phyloP scores from a whole-genome alignment of 2,329 filamentous ascomycete genomes.

The Myriosclerotinia curreyana region DNA sequence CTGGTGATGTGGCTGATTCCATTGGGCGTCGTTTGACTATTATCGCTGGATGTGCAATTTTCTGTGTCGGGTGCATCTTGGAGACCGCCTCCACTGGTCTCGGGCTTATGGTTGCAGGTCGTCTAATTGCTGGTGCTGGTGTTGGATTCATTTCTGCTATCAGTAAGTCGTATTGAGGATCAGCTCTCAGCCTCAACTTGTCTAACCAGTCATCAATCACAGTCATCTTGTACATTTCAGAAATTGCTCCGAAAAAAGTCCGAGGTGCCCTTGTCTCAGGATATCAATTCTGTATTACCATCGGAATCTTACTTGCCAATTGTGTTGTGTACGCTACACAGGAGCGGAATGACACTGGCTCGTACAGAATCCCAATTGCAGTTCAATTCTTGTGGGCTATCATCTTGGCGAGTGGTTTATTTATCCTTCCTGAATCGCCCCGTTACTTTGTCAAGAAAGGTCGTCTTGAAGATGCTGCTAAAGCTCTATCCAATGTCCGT shows the following conservation, averaged over 20 bases:
- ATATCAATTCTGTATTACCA: slow-evolving; percentile 81
- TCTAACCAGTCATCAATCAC: slow-evolving; percentile 47
- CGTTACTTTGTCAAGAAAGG: slow-evolving; percentile 83
- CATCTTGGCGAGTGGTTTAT: slow-evolving; percentile 68
- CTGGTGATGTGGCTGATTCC: slow-evolving; percentile 73
- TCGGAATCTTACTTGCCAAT: slow-evolving; percentile 72
- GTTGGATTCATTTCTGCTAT: slow-evolving; percentile 79
- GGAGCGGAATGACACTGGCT: slow-evolving; percentile 57
- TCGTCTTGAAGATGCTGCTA: slow-evolving; percentile 60
- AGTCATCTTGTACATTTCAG: slow-evolving; percentile 73
- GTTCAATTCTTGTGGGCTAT: slow-evolving; percentile 80
- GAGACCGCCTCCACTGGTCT: slow-evolving; percentile 59
- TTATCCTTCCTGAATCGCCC: slow-evolving; percentile 79
- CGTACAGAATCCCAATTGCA: slow-evolving; percentile 77
- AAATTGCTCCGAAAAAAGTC: slow-evolving; percentile 63
- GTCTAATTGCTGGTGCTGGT: slow-evolving; percentile 72
- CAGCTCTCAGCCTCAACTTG: slow-evolving; percentile 61
- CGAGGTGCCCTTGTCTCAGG: slow-evolving; percentile 74
- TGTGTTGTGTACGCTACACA: slow-evolving; percentile 72
- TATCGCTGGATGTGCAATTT: slow-evolving; percentile 60
- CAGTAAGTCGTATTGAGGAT: slow-evolving; percentile 36
- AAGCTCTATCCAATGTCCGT: slow-evolving; percentile 64
- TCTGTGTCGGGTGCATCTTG: slow-evolving; percentile 62
- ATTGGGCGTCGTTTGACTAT: slow-evolving; percentile 70
- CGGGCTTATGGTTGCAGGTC: slow-evolving; percentile 52